These are phyloP conservation scores for Diaporthe velutina DNA, from an alignment of 2,329 filamentous ascomycete species.

Conservation along the genomic window DNA sequence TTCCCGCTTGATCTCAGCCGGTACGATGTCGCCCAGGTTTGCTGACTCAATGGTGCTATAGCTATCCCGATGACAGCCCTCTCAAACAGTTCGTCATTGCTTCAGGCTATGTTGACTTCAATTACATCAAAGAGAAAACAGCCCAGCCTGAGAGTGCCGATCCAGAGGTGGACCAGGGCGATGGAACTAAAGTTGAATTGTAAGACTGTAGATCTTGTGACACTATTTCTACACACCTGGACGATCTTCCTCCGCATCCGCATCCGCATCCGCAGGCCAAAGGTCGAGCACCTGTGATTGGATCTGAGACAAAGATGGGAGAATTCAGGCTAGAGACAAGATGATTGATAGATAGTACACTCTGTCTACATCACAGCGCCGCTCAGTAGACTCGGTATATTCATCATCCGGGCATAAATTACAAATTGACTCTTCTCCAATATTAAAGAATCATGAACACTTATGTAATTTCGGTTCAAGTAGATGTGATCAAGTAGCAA, in stretches of 20 bases:
- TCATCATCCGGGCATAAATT: too few species aligned
- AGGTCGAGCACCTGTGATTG: background rate
- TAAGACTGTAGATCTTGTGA: background rate
- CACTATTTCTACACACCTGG: too few species aligned
- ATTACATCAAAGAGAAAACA: conserved; percentile 12
- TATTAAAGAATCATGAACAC: background rate
- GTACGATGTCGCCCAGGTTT: background rate
- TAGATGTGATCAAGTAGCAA: background rate
- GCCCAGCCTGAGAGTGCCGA: background rate
- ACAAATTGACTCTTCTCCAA: background rate
- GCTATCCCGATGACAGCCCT: conserved; percentile 11
- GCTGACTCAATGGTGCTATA: background rate
- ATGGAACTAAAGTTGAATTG: conserved; percentile 1
- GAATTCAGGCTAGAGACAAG: background rate
- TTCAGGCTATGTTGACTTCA: conserved; percentile 28
- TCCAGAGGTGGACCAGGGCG: background rate
- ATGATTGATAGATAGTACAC: background rate
- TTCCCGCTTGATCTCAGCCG: background rate
- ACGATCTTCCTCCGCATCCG: too few species aligned
- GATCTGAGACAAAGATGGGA: background rate
- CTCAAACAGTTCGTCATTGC: conserved; percentile 17
- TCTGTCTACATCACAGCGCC: background rate
- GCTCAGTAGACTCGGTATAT: background rate
- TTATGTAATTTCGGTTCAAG: background rate
- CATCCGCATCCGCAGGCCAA: background rate